Evolutionary conservation across 345 rosid genomes (phyloP).

Genomic region (Populus euphratica): DNA sequence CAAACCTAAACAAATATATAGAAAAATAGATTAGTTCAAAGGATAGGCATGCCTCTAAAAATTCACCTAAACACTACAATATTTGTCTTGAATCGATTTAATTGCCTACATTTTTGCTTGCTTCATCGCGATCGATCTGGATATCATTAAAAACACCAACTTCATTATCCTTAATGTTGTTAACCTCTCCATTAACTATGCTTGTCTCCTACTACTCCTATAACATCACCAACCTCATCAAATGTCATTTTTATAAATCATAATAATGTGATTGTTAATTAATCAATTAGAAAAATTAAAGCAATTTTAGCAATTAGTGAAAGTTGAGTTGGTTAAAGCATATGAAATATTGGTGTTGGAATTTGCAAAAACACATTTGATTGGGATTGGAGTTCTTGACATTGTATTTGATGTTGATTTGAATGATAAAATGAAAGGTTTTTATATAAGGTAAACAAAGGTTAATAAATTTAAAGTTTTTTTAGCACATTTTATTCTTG

Average conservation of each 20-base stretch:
- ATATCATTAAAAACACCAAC: conserved; percentile 49
- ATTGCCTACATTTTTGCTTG: conserved; percentile 65
- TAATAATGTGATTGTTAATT: not conserved
- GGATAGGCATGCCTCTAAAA: conserved; percentile 81
- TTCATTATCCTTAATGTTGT: conserved; percentile 89
- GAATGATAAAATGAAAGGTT: conserved; percentile 83
- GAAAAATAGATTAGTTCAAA: conserved; percentile 69
- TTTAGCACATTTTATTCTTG: too few relatives aligned
- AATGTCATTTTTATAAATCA: not conserved
- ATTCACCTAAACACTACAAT: conserved; percentile 80
- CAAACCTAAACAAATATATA: too few relatives aligned
- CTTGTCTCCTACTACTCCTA: conserved; percentile 52
- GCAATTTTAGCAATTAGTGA: conserved; percentile 51
- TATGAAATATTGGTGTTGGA: conserved; percentile 81
- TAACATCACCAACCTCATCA: conserved; percentile 32
- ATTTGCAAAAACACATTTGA: conserved; percentile 54
- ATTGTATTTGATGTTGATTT: conserved; percentile 57
- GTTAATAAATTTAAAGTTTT: too few relatives aligned
- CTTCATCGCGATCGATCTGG: conserved; percentile 49
- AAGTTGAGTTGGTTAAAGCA: conserved; percentile 44
- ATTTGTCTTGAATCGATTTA: conserved; percentile 67
- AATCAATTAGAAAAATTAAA: not conserved
- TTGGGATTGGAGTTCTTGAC: conserved; percentile 59
- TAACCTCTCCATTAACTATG: conserved; percentile 56
- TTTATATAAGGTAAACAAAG: conserved; percentile 61